phyloP scores from a whole-genome alignment of 2,329 filamentous ascomycete genomes.

The Botrytis fabae region DNA sequence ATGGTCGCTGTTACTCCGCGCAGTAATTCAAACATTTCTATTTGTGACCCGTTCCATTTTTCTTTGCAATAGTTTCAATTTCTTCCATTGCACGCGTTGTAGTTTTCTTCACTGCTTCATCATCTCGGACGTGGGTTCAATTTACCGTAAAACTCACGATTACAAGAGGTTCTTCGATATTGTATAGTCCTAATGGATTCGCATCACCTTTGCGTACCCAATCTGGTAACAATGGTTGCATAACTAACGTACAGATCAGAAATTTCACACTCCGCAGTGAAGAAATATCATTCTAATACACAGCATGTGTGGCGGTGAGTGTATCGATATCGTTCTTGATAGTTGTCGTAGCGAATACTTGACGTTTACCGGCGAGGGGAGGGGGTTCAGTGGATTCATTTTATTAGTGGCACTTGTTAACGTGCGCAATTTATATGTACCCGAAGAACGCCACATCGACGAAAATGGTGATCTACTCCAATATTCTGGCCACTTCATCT shows the following conservation, averaged over 20 bases:
- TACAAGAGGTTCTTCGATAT: slow-evolving; percentile 38
- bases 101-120: slow-evolving; percentile 37
- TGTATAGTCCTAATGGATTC: slow-evolving; percentile 37
- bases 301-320: slow-evolving; percentile 36
- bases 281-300: slow-evolving; percentile 38
- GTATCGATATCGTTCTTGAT: slow-evolving; percentile 42
- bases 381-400: slow-evolving; percentile 39
- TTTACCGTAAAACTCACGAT: slow-evolving; percentile 42
- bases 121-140: slow-evolving; percentile 38
- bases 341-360: slow-evolving; percentile 43
- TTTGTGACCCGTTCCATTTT: slow-evolving; percentile 32
- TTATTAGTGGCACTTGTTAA: slow-evolving; percentile 42
- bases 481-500: slow-evolving; percentile 39
- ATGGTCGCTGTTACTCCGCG: slow-evolving; percentile 37
- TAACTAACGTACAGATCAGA: slow-evolving; percentile 41
- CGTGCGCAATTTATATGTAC: slow-evolving; percentile 40
- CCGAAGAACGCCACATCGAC: slow-evolving; percentile 42
- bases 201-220: slow-evolving; percentile 36
- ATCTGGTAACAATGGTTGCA: slow-evolving; percentile 39
- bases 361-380: slow-evolving; percentile 34
- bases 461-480: slow-evolving; percentile 41
- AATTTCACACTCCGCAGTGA: slow-evolving; percentile 37
- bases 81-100: slow-evolving; percentile 38
- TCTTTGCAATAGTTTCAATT: slow-evolving; percentile 40
- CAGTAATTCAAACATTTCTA: slow-evolving; percentile 41